phyloP scores from a whole-genome alignment of 176 grass and related monocot genomes.

The Hordeum marinum region DNA sequence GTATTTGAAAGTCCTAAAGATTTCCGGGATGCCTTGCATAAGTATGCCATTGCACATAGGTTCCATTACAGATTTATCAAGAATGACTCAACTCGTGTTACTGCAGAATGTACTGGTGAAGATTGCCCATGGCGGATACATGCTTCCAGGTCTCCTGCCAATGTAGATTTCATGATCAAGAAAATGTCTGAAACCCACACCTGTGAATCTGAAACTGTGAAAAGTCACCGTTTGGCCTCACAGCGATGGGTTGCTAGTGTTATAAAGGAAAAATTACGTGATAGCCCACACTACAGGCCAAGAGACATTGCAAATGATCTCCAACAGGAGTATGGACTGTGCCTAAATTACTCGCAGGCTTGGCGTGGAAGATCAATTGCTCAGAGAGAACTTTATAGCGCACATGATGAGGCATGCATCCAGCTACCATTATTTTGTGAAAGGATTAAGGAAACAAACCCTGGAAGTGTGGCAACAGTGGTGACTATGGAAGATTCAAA shows the following conservation, averaged over 20 bases:
- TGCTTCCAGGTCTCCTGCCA: slow-evolving; percentile 69
- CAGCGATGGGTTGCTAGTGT: slow-evolving; percentile 96
- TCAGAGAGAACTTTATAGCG: slow-evolving; percentile 80
- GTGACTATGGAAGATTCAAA: slow-evolving; percentile 72
- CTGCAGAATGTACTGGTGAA: slow-evolving; percentile 77
- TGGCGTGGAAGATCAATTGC: slow-evolving; percentile 95
- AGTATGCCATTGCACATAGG: slow-evolving; percentile 88
- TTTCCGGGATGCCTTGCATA: slow-evolving; percentile 84
- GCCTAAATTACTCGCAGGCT: slow-evolving; percentile 89
- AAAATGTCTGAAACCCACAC: slow-evolving; percentile 88
- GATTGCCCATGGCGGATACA: slow-evolving; percentile 89
- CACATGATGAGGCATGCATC: slow-evolving; percentile 70
- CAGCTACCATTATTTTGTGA: slow-evolving; percentile 92
- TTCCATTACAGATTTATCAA: slow-evolving; percentile 94
- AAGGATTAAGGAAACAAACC: slow-evolving; percentile 81
- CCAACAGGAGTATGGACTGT: slow-evolving; percentile 75
- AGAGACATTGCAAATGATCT: slow-evolving; percentile 94
- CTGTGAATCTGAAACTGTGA: slow-evolving; percentile 72
- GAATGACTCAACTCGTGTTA: slow-evolving; percentile 81
- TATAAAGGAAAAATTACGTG: slow-evolving; percentile 92
- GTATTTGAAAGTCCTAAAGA: slow-evolving; percentile 79
- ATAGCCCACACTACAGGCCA: slow-evolving; percentile 80
- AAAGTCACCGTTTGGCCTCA: slow-evolving; percentile 77
- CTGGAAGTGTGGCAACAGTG: slow-evolving; percentile 76
- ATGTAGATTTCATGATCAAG: slow-evolving; percentile 86